A percentile compares a stretch with the other conserved stretches of the same genome.
Conservation (phyloP, 164 flowering plant genomes). For the Brasenia schreberi region DNA sequence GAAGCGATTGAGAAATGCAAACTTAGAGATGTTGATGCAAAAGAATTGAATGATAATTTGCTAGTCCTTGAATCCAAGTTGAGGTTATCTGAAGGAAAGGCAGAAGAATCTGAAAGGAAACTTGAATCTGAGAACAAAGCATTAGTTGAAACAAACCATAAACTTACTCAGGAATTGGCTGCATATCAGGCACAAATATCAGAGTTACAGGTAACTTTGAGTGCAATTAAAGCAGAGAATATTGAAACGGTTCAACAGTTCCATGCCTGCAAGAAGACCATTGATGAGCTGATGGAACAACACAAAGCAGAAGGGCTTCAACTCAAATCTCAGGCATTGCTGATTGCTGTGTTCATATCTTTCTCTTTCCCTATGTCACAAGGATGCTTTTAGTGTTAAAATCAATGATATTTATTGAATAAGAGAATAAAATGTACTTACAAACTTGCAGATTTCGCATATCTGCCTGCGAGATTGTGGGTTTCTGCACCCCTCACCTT, state of each 20-base stretch:
- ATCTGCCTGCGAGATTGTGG: too few relatives aligned
- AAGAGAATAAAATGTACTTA: too few relatives aligned
- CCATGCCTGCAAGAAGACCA: constrained; percentile 30
- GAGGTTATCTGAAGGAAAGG: background rate
- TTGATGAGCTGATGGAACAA: constrained; percentile 49
- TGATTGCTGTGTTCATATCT: background rate
- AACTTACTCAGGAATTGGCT: constrained; percentile 52
- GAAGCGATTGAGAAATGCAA: constrained; percentile 30
- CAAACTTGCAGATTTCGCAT: too few relatives aligned
- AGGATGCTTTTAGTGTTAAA: background rate
- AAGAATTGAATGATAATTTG: constrained; percentile 42
- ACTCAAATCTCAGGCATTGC: constrained; percentile 53
- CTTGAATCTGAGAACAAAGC: constrained; percentile 42
- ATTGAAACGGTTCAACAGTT: constrained; percentile 38
- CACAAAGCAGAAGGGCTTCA: constrained; percentile 39
- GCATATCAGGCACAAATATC: constrained; percentile 36
- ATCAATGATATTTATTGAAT: too few relatives aligned
- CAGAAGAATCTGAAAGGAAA: constrained; percentile 3
- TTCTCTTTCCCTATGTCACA: background rate
- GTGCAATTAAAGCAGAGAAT: constrained; percentile 33
- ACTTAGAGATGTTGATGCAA: constrained; percentile 39
- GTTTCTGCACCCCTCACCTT: too few relatives aligned
- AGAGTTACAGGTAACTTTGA: constrained; percentile 33
- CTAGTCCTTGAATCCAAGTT: constrained; percentile 20
- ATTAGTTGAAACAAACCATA: constrained; percentile 51